Percentiles rank a stretch among this genome's conserved stretches.
Evolutionary conservation across 306 rosid genomes (phyloP).

Genomic region (Arachis hypogaea): DNA sequence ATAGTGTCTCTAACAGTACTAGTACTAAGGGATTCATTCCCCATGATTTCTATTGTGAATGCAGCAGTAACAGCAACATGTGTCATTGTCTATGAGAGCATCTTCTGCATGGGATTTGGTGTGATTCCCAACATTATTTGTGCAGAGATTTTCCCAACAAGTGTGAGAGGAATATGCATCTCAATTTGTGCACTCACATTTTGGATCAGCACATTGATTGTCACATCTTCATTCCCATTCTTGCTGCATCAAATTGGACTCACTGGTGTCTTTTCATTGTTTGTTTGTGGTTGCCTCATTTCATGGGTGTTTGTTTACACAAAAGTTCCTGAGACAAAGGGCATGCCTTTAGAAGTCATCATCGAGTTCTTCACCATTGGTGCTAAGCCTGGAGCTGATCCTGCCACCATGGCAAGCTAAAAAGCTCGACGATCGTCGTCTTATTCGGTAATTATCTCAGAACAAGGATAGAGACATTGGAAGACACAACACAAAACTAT

Average conservation of each 20-base stretch:
- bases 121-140: constrained; percentile 69
- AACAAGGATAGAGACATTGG: no score
- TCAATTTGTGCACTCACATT: constrained; percentile 59
- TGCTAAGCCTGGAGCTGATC: constrained; percentile 40
- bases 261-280: constrained; percentile 56
- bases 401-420: background rate
- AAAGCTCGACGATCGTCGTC: background rate
- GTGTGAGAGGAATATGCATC: constrained; percentile 67
- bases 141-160: constrained; percentile 71
- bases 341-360: constrained; percentile 80
- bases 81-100: constrained; percentile 55
- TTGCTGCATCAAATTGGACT: constrained; percentile 60
- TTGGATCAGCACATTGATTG: constrained; percentile 56
- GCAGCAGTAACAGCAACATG: constrained; percentile 57
- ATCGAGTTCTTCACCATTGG: constrained; percentile 66
- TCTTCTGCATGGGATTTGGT: constrained; percentile 68
- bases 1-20: constrained; percentile 50
- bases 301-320: constrained; percentile 66
- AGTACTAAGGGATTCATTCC: constrained; percentile 41
- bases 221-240: constrained; percentile 60
- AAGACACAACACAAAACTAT: no score
- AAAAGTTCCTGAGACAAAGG: constrained; percentile 79
- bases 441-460: no score
- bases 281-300: constrained; percentile 50
- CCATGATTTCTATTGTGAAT: constrained; percentile 41